Percentiles rank a stretch among this genome's conserved stretches.
These are phyloP conservation scores for Syncephalastrum monosporum DNA, from an alignment of 371 early-diverging fungal genomes.

Conservation along the genomic window DNA sequence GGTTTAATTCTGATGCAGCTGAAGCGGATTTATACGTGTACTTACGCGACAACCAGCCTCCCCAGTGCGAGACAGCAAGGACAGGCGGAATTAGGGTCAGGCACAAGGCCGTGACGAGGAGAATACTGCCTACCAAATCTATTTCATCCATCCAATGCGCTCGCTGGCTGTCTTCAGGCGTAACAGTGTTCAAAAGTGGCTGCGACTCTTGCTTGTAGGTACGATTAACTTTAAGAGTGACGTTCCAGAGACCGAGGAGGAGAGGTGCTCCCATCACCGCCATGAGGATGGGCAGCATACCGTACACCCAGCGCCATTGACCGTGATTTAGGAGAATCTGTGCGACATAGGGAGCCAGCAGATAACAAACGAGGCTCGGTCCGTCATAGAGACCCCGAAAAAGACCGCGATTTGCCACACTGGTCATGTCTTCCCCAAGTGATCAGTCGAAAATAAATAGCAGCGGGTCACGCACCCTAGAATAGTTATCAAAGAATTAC, in stretches of 20 bases:
- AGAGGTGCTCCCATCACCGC: slow-evolving; percentile 10
- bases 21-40: neutral
- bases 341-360: slow-evolving; percentile 30
- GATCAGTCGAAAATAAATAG: neutral
- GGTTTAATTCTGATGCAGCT: neutral
- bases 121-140: slow-evolving; percentile 41
- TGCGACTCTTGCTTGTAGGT: too few species aligned
- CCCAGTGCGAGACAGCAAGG: slow-evolving; percentile 37
- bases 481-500: slow-evolving; percentile 14
- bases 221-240: slow-evolving; percentile 1
- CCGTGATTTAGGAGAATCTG: slow-evolving; percentile 13
- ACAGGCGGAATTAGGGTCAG: slow-evolving; percentile 45
- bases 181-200: too few species aligned
- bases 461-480: neutral
- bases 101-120: slow-evolving; percentile 40
- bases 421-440: slow-evolving; percentile 29
- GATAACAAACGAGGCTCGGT: slow-evolving; percentile 31
- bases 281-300: slow-evolving; percentile 17
- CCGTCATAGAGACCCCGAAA: slow-evolving; percentile 36
- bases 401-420: slow-evolving; percentile 31
- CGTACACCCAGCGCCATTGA: slow-evolving; percentile 21
- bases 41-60: slow-evolving; percentile 35
- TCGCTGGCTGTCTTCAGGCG: too few species aligned
- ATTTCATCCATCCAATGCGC: slow-evolving; percentile 7
- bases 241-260: slow-evolving; percentile 12